Base-by-base conservation (phyloP, 1,139 yeast genomes). In the Sugiyamaella castrensis region DNA sequence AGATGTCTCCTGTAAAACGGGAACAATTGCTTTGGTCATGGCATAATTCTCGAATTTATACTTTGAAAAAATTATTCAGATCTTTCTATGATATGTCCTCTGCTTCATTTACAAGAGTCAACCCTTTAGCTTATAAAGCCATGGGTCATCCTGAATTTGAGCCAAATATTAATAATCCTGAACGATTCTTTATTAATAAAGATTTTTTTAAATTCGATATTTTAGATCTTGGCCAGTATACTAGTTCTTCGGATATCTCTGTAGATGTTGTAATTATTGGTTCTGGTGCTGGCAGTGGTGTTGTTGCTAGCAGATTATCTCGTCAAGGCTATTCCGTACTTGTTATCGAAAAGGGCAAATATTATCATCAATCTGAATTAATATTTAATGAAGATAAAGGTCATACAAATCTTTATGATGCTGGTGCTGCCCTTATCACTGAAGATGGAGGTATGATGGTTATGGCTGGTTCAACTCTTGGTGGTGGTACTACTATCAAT, bases 401-500 rank as follows among this genome's bases (percentile, higher is more conserved):
- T 2, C 57, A 63, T 33, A 43, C 54, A 7, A 62, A 61, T 10
- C 64, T 77, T 51, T 79, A 71, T 57, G 83, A 80, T 60, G 56
- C 59, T 16, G 59, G 62, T 1, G 82, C 81, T 4, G 53, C 63
- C 1, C 47, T 74, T 12, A 32, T 45, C 27, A 51, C 61, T 3
- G 68, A 68, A 43, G 77, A 73, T 52, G 74, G 71, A 19, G 49
- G 59, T 43, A 47, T 74, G 34, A 60, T 70, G 27, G 55, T 78
- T 2, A 63, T 79, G 45, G 82, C 84, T 0, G 84, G 84, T 1
- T 58, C 81, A 1, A 77, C 80, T 1, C 75, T 80, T 54, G 84
- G 84, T 8, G 84, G 84, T 9, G 84, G 84, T 3, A 69, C 80
- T 6, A 78, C 84, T 4, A 76, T 80, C 42, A 80, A 80, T 62